Percentiles rank a stretch among this genome's conserved stretches.
Conservation (phyloP, 495 filamentous ascomycete species). For the Hypoxylon lenormandii region DNA sequence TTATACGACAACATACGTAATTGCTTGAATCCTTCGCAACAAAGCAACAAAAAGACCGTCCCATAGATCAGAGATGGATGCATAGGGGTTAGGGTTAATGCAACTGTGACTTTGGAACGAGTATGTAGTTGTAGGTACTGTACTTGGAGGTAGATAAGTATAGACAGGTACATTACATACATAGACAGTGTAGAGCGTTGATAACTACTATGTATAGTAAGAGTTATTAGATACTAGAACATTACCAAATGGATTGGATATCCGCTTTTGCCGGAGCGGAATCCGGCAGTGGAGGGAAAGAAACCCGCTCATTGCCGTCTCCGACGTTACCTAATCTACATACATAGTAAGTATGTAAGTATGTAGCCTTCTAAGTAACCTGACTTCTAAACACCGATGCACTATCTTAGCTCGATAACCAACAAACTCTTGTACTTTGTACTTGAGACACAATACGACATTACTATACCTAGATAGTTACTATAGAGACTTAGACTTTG, state of each 20-base stretch:
- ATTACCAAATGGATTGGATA: neutral
- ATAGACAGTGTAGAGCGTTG: too few species aligned
- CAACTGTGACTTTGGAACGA: too few species aligned
- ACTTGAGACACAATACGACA: constrained; percentile 29
- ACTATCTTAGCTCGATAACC: constrained; percentile 17
- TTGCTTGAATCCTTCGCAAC: neutral
- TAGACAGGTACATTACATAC: too few species aligned
- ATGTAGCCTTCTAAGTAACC: too few species aligned
- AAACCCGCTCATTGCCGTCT: constrained; percentile 23
- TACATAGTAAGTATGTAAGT: too few species aligned
- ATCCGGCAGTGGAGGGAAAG: constrained; percentile 8
- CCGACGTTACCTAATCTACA: constrained; percentile 5
- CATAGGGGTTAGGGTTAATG: too few species aligned
- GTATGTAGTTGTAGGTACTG: too few species aligned
- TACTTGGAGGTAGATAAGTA: too few species aligned
- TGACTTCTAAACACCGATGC: constrained; percentile 24
- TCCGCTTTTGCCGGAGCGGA: constrained; percentile 13
- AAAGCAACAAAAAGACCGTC: too few species aligned
- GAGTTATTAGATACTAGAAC: too few species aligned
- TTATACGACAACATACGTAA: constrained; percentile 10
- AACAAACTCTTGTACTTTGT: neutral
- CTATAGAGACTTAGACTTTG: neutral
- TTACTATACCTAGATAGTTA: constrained; percentile 1
- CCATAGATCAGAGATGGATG: too few species aligned
- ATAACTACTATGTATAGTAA: too few species aligned